Evolutionary conservation across 139 green algal species (phyloP).

Genomic region (Limnomonas spitsbergensis): DNA sequence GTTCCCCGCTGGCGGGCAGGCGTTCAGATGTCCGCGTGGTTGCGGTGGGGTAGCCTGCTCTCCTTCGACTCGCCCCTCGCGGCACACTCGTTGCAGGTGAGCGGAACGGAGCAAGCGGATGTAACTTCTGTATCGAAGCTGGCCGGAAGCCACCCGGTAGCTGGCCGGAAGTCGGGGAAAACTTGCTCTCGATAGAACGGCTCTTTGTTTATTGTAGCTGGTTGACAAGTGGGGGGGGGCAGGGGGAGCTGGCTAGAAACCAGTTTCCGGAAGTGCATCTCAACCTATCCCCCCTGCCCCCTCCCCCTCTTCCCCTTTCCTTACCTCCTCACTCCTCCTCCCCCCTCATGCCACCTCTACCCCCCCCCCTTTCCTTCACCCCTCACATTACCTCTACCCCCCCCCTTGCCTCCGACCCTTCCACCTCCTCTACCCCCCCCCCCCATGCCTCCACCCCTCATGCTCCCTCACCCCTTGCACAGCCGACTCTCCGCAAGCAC

Average conservation of each 20-base stretch:
- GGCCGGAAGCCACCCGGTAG: background rate
- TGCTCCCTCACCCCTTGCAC: background rate
- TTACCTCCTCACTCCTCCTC: background rate
- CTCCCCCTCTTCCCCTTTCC: background rate
- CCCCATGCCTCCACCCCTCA: background rate
- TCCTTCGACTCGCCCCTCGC: constrained; percentile 20
- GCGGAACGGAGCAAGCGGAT: background rate
- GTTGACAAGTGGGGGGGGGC: too few relatives aligned
- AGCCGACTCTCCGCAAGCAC: constrained; percentile 27
- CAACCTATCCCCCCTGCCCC: background rate
- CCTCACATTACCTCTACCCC: background rate
- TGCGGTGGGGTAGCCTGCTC: constrained; percentile 29
- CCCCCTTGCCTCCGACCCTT: background rate
- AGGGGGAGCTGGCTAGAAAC: too few relatives aligned
- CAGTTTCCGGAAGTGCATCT: too few relatives aligned
- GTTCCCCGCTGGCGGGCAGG: constrained; percentile 21
- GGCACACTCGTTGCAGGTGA: constrained; percentile 26
- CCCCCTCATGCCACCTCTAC: background rate
- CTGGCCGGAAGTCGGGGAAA: background rate
- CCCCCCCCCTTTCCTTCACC: background rate
- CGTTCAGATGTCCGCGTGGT: constrained; percentile 32
- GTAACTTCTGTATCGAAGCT: background rate
- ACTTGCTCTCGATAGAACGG: background rate
- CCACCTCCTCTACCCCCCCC: background rate
- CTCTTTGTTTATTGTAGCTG: too few relatives aligned